Evolutionary conservation across 1,139 yeast genomes (phyloP).

Genomic region (Pneumocystis carinii): DNA sequence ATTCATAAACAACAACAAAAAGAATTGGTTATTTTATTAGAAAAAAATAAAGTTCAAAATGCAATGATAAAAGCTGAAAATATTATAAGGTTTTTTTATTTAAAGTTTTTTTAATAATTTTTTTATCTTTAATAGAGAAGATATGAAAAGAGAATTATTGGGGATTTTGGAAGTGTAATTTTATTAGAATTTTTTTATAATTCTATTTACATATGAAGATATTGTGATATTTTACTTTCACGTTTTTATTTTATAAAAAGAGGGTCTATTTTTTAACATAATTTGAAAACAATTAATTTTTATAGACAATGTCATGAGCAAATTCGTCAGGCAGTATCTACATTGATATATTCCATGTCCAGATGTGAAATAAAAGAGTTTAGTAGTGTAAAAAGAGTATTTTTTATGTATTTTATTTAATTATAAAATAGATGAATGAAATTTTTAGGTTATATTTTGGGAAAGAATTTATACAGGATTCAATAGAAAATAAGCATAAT

Average conservation of each 20-base stretch:
- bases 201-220: neutral
- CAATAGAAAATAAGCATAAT: constrained; percentile 42
- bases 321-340: constrained; percentile 56
- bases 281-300: neutral
- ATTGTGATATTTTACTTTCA: constrained; percentile 71
- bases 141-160: constrained; percentile 62
- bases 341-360: constrained; percentile 55
- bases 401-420: neutral
- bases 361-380: constrained; percentile 69
- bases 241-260: constrained; percentile 43
- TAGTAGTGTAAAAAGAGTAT: constrained; percentile 19
- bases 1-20: constrained; percentile 69
- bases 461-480: constrained; percentile 43
- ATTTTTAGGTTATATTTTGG: constrained; percentile 52
- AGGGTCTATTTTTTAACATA: constrained; percentile 7
- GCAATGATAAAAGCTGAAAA: constrained; percentile 78
- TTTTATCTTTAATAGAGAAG: constrained; percentile 36
- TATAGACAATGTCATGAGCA: constrained; percentile 39
- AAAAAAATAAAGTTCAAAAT: constrained; percentile 61
- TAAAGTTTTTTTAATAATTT: neutral
- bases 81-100: constrained; percentile 31
- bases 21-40: constrained; percentile 54
- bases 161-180: constrained; percentile 52
- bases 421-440: constrained; percentile 34
- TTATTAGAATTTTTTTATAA: constrained; percentile 17